phyloP scores from a whole-genome alignment of 768 basidiomycete species.

The Tremella yokohamensis region DNA sequence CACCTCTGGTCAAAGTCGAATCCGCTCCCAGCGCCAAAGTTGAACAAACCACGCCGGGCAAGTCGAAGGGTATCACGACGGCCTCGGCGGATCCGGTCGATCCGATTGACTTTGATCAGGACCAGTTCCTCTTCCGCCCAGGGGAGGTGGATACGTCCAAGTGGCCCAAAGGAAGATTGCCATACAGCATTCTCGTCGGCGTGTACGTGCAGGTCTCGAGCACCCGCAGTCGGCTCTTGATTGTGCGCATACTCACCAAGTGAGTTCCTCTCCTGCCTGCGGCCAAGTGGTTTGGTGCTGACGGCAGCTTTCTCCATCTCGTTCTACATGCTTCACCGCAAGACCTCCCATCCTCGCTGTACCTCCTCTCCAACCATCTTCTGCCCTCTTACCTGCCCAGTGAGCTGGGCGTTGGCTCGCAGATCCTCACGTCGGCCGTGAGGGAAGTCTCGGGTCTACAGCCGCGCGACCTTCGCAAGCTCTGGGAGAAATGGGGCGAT shows the following conservation, averaged over 20 bases:
- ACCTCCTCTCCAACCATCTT: conserved; percentile 76
- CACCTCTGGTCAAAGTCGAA: conserved; percentile 4
- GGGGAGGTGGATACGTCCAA: conserved; percentile 23
- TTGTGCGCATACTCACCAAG: conserved; percentile 49
- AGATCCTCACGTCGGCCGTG: conserved; percentile 55
- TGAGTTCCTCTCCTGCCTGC: conserved; percentile 55
- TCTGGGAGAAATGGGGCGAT: conserved; percentile 72
- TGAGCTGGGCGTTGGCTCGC: conserved; percentile 54
- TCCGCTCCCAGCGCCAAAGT: conserved; percentile 16
- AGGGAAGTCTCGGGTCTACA: conserved; percentile 46
- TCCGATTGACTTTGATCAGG: conserved; percentile 44
- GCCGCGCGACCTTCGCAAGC: conserved; percentile 37
- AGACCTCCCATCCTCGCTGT: conserved; percentile 71
- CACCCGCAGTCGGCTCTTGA: conserved; percentile 42
- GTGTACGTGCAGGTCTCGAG: conserved; percentile 49
- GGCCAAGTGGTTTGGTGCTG: too few species aligned
- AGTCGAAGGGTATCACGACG: conserved; percentile 23
- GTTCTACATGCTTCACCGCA: conserved; percentile 64
- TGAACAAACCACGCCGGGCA: conserved; percentile 17
- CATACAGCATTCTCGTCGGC: conserved; percentile 47
- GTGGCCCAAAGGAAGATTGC: conserved; percentile 47
- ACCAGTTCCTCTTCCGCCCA: conserved; percentile 44
- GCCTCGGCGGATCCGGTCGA: conserved; percentile 32
- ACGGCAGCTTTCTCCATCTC: conserved; percentile 64
- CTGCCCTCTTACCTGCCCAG: conserved; percentile 68